Conservation (phyloP, 2,329 filamentous ascomycete genomes). For the Fusarium aywerte region DNA sequence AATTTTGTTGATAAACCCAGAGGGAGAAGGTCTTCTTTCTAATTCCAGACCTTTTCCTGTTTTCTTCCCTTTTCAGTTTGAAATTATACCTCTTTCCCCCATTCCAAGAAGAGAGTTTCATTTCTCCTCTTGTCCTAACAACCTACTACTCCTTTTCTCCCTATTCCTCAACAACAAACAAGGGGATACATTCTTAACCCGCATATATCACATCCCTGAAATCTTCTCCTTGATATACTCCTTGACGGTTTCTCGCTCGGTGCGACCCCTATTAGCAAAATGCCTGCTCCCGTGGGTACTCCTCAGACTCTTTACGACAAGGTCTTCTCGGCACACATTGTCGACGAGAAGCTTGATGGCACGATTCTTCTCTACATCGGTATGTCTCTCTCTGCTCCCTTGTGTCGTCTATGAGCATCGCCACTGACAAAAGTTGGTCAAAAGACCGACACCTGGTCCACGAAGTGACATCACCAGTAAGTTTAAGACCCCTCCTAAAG, state of each 20-base stretch:
- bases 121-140: conserved; percentile 10
- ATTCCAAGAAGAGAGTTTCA: not conserved
- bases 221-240: not conserved
- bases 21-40: conserved; percentile 29
- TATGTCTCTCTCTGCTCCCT: conserved; percentile 55
- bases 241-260: not conserved
- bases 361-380: conserved; percentile 94
- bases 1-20: conserved; percentile 47
- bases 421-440: conserved; percentile 23
- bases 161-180: conserved; percentile 1
- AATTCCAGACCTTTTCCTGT: conserved; percentile 22
- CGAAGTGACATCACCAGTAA: conserved; percentile 95
- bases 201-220: not conserved
- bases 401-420: not conserved
- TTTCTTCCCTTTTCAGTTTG: not conserved
- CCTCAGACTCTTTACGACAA: conserved; percentile 96
- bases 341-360: conserved; percentile 94
- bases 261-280: conserved; percentile 57
- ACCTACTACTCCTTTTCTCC: not conserved
- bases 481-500: conserved; percentile 47
- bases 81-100: not conserved
- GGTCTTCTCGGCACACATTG: conserved; percentile 93
- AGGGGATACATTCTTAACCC: conserved; percentile 4
- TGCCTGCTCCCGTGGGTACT: conserved; percentile 78
- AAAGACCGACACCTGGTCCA: conserved; percentile 94